These are phyloP conservation scores for Monoraphidium neglectum DNA, from an alignment of 139 green algal species.

Conservation along the genomic window DNA sequence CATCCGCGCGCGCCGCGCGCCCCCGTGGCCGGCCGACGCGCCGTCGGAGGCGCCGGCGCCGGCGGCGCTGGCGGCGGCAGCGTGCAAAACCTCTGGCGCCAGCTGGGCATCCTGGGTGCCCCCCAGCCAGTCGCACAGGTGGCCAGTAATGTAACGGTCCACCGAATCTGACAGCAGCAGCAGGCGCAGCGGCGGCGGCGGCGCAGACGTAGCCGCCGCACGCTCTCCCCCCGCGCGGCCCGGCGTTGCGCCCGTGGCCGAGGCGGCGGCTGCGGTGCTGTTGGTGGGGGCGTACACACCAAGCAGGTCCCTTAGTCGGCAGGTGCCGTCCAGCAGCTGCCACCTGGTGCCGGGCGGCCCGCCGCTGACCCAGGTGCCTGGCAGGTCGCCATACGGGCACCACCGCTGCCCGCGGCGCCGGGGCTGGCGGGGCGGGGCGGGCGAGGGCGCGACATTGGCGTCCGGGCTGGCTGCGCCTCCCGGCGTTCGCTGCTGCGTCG, in stretches of 20 bases:
- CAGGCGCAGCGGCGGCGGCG: conserved; percentile 5
- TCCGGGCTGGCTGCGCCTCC: too few relatives aligned
- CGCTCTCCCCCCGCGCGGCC: neutral
- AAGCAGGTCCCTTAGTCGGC: conserved; percentile 17
- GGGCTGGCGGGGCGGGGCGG: too few relatives aligned
- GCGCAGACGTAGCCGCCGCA: neutral
- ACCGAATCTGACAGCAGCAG: conserved; percentile 41
- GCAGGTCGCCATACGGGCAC: conserved; percentile 16
- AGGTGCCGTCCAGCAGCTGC: conserved; percentile 24
- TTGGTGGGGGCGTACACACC: neutral
- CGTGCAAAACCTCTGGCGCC: neutral
- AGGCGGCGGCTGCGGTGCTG: conserved; percentile 6
- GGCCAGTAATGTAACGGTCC: conserved; percentile 27
- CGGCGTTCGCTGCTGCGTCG: too few relatives aligned
- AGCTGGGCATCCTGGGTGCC: conserved; percentile 11
- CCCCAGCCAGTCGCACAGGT: conserved; percentile 23
- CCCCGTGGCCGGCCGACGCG: neutral
- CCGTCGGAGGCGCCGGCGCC: too few relatives aligned
- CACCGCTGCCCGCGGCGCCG: too few relatives aligned
- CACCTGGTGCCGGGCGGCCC: conserved; percentile 12
- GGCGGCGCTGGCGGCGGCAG: neutral
- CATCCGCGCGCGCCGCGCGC: neutral
- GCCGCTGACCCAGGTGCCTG: conserved; percentile 18
- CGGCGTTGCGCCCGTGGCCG: conserved; percentile 9
- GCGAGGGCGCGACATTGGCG: too few relatives aligned